Base-by-base conservation (phyloP, 768 basidiomycete species). In the Cystofilobasidium ferigula region DNA sequence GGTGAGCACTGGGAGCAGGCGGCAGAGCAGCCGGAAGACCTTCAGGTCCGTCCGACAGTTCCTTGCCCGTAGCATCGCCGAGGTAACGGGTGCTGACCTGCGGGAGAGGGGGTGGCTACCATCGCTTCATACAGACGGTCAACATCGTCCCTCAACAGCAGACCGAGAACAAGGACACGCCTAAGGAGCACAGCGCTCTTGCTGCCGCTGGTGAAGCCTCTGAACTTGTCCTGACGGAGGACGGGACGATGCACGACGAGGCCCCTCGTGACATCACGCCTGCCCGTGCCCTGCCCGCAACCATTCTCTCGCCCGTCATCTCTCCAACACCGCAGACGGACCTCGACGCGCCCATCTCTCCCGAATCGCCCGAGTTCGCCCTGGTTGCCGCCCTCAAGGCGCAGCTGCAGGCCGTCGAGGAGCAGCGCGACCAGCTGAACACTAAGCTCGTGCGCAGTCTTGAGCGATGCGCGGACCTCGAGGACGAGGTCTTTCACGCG, bases 381-480 rank as follows among this genome's bases (percentile, higher is more conserved):
- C 51, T 6, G n/a, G 35, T 63, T 18, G 57, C 43, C 16, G 28
- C 57, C 10, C 61, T 68, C 61, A 36, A 48, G 30, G 57, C 54
- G 18, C 61, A 68, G 45, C 57, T 68, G 2, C 38, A 47, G 14
- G 61, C 56, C 4, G 56, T 68, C 4, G 34, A 54, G 6, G 67
- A 59, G n/a, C 67, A 68, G 57, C 40, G 67, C 48, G 67, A 68
- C 34, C 45, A 58, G 62, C 57, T 68, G 35, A 68, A 68, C 45
- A 30, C 61, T 10, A 68, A 68, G 75, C 86, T 99, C 57, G 90
- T 99, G 68, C 81, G 84, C 68, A 89, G 88, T 2, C 94, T 95
- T 76, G 89, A 93, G 75, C 83, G 89, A 35, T 84, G 94, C 35
- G 92, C 92, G 22, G 86, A 89, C 79, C 81, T 99, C 59, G 93